Percentiles rank a stretch among this genome's conserved stretches.
Conservation (phyloP, 345 rosid species). For the Lenwebbia sp. region DNA sequence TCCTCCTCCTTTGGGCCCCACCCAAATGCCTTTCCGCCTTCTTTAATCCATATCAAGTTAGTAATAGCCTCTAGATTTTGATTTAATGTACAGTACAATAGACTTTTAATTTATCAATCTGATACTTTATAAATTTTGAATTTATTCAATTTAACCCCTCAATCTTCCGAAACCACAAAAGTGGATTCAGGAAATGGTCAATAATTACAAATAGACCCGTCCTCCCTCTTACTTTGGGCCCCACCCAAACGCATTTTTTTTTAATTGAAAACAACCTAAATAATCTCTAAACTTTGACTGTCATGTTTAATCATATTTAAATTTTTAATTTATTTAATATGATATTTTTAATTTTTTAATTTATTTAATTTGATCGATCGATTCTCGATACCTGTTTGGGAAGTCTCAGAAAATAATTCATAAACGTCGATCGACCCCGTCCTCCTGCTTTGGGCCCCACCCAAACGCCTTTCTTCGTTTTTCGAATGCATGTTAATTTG, state of each 20-base stretch:
- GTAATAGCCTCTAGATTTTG: background rate
- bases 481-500: background rate
- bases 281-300: fast-evolving
- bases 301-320: no score
- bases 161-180: background rate
- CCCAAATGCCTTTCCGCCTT: background rate
- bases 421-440: no score
- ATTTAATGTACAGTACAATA: background rate
- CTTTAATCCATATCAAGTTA: fast-evolving
- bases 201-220: no score
- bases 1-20: background rate
- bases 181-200: no score
- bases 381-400: no score
- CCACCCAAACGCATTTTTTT: background rate
- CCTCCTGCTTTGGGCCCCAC: background rate
- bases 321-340: no score
- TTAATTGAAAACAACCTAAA: fast-evolving
- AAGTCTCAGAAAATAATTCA: no score
- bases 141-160: background rate
- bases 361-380: no score
- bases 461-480: background rate
- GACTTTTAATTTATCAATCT: no score
- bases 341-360: no score
- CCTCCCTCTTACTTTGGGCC: no score
- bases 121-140: fast-evolving